Evolutionary conservation across 371 early-diverging fungal species (phyloP).

Genomic region (Mucor saturninus): DNA sequence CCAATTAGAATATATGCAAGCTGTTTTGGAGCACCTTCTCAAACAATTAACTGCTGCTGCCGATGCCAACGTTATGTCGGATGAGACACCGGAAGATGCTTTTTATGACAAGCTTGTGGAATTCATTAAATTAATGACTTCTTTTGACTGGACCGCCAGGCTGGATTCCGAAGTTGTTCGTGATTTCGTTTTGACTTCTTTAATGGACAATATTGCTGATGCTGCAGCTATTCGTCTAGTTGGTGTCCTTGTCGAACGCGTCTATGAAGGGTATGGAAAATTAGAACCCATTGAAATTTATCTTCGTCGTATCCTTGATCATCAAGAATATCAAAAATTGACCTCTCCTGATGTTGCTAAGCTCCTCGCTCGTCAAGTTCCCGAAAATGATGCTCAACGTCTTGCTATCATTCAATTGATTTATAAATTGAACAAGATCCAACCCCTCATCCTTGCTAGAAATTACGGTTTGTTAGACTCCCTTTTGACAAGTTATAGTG

Average conservation of each 20-base stretch:
- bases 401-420: constrained; percentile 54
- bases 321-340: constrained; percentile 35
- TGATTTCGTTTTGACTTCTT: constrained; percentile 45
- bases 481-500: constrained; percentile 62
- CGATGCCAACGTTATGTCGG: constrained; percentile 27
- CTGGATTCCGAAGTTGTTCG: constrained; percentile 47
- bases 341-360: constrained; percentile 34
- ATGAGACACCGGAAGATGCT: constrained; percentile 20
- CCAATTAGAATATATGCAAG: constrained; percentile 8
- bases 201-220: constrained; percentile 48
- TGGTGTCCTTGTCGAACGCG: constrained; percentile 24
- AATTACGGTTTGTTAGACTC: constrained; percentile 54
- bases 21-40: constrained; percentile 27
- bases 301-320: constrained; percentile 46
- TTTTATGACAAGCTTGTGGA: constrained; percentile 31
- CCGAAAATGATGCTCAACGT: constrained; percentile 36
- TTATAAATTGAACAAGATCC: constrained; percentile 49
- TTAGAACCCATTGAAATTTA: constrained; percentile 49
- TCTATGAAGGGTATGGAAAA: constrained; percentile 39
- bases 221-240: constrained; percentile 46
- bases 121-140: neutral
- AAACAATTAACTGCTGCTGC: constrained; percentile 24
- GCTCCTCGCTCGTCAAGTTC: constrained; percentile 8
- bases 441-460: constrained; percentile 46
- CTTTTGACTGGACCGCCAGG: constrained; percentile 18